phyloP scores from a whole-genome alignment of 495 filamentous ascomycete genomes.

The Lineolata rhizophorae region DNA sequence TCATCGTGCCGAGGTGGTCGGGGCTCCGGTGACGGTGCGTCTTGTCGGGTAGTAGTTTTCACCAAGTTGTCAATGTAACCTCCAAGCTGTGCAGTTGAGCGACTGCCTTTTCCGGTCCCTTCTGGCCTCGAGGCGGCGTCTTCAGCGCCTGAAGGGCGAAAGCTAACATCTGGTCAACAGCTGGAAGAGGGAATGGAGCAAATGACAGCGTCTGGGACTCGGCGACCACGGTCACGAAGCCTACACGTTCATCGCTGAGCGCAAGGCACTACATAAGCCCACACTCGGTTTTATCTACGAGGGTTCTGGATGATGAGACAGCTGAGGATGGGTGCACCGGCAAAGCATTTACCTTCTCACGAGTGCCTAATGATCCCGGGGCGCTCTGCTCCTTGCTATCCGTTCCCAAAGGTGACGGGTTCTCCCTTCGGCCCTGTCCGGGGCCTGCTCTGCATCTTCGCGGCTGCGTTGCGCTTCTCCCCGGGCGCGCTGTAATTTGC shows the following conservation, averaged over 20 bases:
- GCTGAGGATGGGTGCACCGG: conserved; percentile 10
- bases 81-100: conserved; percentile 5
- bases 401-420: conserved; percentile 7
- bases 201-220: too few relatives aligned
- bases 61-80: conserved; percentile 7
- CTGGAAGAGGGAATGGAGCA: conserved; percentile 5
- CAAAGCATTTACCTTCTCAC: conserved; percentile 9
- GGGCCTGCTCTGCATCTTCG: conserved; percentile 1
- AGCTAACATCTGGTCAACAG: conserved; percentile 10
- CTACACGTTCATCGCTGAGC: conserved; percentile 8
- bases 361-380: conserved; percentile 6
- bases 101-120: conserved; percentile 3
- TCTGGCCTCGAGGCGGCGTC: conserved; percentile 5
- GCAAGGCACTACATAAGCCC: conserved; percentile 7
- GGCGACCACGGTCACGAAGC: too few relatives aligned
- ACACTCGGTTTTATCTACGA: conserved; percentile 8
- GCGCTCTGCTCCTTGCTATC: conserved; percentile 4
- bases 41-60: conserved; percentile 2
- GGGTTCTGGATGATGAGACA: too few relatives aligned
- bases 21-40: conserved; percentile 8
- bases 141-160: conserved; percentile 8
- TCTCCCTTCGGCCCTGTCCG: conserved; percentile 6
- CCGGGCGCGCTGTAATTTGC: conserved; percentile 1
- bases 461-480: conserved; percentile 1
- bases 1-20: conserved; percentile 5